Conservation (phyloP, 1,284 basidiomycete species). For the Porogramme epimiltina region DNA sequence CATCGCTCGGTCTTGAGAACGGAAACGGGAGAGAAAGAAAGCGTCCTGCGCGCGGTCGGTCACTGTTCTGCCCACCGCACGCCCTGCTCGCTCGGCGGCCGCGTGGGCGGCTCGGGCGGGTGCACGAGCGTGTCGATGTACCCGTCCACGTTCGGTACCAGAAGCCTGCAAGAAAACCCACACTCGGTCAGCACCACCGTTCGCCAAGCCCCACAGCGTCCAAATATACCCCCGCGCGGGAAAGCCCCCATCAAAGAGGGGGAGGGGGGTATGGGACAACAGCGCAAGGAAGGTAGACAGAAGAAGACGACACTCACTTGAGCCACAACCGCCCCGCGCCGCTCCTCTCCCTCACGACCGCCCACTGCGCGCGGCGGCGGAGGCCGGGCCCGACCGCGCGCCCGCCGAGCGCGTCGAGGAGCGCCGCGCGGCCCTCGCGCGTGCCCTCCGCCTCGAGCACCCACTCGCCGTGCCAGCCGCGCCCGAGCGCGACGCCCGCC, state of each 20-base stretch:
- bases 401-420: slow-evolving; percentile 48
- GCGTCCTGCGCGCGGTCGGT: too few species aligned
- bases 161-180: slow-evolving; percentile 9
- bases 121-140: slow-evolving; percentile 23
- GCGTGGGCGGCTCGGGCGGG: slow-evolving; percentile 13
- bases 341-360: slow-evolving; percentile 63
- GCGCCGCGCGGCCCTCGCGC: slow-evolving; percentile 56
- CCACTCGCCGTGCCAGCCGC: slow-evolving; percentile 77
- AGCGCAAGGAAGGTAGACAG: not conserved
- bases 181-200: not conserved
- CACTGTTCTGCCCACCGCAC: too few species aligned
- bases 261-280: too few species aligned
- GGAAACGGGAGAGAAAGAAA: too few species aligned
- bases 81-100: too few species aligned
- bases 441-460: slow-evolving; percentile 75
- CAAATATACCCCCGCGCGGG: not conserved
- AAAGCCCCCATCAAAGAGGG: not conserved
- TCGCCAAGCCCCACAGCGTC: not conserved
- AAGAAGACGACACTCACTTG: slow-evolving; percentile 42
- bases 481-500: slow-evolving; percentile 47
- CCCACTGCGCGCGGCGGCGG: slow-evolving; percentile 47
- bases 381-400: slow-evolving; percentile 27
- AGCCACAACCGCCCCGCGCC: slow-evolving; percentile 63
- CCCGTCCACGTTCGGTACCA: slow-evolving; percentile 19
- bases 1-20: too few species aligned